These are phyloP conservation scores for Phytophthora quininea DNA, from an alignment of 352 stramenopile genomes.

Conservation along the genomic window DNA sequence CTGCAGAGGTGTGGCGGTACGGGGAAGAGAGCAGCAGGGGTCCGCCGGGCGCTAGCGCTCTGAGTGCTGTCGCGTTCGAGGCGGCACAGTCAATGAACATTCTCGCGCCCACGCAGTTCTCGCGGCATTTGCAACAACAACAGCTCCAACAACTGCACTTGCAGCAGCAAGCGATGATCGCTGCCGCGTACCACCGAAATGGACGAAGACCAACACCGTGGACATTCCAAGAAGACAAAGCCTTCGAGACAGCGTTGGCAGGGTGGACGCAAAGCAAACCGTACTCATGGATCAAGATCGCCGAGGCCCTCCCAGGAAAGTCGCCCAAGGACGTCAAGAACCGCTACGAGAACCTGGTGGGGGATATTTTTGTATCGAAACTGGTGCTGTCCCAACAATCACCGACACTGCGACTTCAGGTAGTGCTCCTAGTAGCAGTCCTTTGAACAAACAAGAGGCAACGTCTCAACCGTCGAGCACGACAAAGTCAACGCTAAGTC, in stretches of 20 bases:
- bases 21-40: slow-evolving; percentile 10
- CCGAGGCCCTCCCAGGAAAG: slow-evolving; percentile 66
- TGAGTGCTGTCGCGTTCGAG: slow-evolving; percentile 35
- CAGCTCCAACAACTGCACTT: slow-evolving; percentile 10
- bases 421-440: slow-evolving; percentile 1
- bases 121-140: background rate
- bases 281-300: slow-evolving; percentile 86
- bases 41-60: slow-evolving; percentile 6
- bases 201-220: slow-evolving; percentile 50
- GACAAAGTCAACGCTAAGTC: slow-evolving; percentile 41
- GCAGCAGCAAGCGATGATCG: slow-evolving; percentile 18
- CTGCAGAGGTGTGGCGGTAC: slow-evolving; percentile 9
- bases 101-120: background rate
- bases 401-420: slow-evolving; percentile 7
- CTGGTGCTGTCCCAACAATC: background rate
- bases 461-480: slow-evolving; percentile 14
- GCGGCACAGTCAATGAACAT: slow-evolving; percentile 34
- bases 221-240: slow-evolving; percentile 86
- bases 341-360: slow-evolving; percentile 80
- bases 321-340: slow-evolving; percentile 72
- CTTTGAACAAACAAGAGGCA: background rate
- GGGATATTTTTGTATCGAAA: slow-evolving; percentile 78
- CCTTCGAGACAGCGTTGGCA: slow-evolving; percentile 76
- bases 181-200: slow-evolving; percentile 29
- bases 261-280: slow-evolving; percentile 58